phyloP scores from a whole-genome alignment of 306 rosid genomes.

The Corylus heterophylla region DNA sequence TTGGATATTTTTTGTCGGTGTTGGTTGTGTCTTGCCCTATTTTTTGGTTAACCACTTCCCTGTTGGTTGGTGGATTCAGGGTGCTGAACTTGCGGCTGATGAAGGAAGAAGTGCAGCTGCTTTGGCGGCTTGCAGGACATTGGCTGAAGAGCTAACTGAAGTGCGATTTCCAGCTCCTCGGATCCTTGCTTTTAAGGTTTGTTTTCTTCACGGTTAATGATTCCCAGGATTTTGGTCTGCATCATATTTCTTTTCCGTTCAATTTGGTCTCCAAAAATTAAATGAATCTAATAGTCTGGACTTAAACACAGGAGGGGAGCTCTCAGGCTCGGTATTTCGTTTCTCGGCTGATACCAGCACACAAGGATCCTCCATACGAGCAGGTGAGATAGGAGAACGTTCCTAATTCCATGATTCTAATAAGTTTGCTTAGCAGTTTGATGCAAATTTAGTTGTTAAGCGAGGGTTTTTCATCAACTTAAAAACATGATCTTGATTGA shows the following conservation, averaged over 20 bases:
- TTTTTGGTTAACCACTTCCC: neutral
- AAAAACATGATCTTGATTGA: neutral
- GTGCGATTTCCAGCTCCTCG: slow-evolving; percentile 96
- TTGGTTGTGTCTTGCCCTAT: slow-evolving; percentile 9
- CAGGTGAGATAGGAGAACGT: slow-evolving; percentile 60
- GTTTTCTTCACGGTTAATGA: neutral
- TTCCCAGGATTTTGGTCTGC: neutral
- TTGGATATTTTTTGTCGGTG: neutral
- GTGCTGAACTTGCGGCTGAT: slow-evolving; percentile 88
- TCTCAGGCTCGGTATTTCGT: slow-evolving; percentile 94
- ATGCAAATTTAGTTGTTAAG: neutral
- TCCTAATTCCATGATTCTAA: slow-evolving; percentile 8
- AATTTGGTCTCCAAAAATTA: slow-evolving; percentile 21
- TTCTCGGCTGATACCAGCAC: slow-evolving; percentile 93
- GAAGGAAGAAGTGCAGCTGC: slow-evolving; percentile 95
- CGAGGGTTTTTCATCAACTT: neutral
- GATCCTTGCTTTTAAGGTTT: slow-evolving; percentile 91
- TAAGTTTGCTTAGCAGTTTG: neutral
- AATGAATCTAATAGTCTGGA: slow-evolving; percentile 24
- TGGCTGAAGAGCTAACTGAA: slow-evolving; percentile 94
- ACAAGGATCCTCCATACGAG: slow-evolving; percentile 99
- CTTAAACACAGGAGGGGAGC: slow-evolving; percentile 87
- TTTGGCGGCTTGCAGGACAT: slow-evolving; percentile 95
- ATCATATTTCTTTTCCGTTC: neutral
- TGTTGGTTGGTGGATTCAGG: slow-evolving; percentile 55